Conservation (phyloP, 768 basidiomycete species). For the Mycena floridula region DNA sequence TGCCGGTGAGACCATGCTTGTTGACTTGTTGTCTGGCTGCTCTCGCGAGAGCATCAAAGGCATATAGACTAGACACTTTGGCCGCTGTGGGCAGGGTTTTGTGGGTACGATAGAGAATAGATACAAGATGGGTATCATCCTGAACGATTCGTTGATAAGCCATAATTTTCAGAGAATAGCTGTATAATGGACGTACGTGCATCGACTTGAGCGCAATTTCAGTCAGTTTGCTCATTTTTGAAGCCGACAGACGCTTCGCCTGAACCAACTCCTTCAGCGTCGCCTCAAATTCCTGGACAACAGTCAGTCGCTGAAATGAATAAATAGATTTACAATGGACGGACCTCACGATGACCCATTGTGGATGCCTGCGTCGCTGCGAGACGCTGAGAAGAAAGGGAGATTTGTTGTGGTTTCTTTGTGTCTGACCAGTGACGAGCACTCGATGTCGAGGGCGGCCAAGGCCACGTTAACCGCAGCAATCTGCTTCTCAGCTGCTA, state of each 20-base stretch:
- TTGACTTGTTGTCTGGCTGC: conserved; percentile 65
- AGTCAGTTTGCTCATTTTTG: conserved; percentile 76
- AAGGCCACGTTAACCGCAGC: conserved; percentile 71
- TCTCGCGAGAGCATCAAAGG: conserved; percentile 88
- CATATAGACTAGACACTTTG: conserved; percentile 87
- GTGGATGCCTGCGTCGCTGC: too few relatives aligned
- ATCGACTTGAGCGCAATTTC: conserved; percentile 74
- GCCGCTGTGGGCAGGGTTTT: conserved; percentile 60
- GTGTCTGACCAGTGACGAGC: background rate
- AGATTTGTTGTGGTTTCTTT: conserved; percentile 9
- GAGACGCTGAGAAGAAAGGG: conserved; percentile 21
- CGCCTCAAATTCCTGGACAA: conserved; percentile 67
- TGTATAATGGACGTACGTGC: conserved; percentile 44
- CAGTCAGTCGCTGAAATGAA: conserved; percentile 5
- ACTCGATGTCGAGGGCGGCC: conserved; percentile 62
- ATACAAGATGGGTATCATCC: conserved; percentile 85
- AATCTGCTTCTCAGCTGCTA: conserved; percentile 53
- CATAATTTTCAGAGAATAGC: background rate
- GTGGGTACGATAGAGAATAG: conserved; percentile 84
- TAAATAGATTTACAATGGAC: conserved; percentile 4
- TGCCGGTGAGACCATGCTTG: conserved; percentile 57
- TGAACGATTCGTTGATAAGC: conserved; percentile 22
- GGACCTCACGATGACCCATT: conserved; percentile 2
- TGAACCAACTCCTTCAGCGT: conserved; percentile 77
- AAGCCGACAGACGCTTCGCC: conserved; percentile 79